These are phyloP conservation scores for Tricholoma sp. DNA, from an alignment of 768 basidiomycete species.

Conservation along the genomic window DNA sequence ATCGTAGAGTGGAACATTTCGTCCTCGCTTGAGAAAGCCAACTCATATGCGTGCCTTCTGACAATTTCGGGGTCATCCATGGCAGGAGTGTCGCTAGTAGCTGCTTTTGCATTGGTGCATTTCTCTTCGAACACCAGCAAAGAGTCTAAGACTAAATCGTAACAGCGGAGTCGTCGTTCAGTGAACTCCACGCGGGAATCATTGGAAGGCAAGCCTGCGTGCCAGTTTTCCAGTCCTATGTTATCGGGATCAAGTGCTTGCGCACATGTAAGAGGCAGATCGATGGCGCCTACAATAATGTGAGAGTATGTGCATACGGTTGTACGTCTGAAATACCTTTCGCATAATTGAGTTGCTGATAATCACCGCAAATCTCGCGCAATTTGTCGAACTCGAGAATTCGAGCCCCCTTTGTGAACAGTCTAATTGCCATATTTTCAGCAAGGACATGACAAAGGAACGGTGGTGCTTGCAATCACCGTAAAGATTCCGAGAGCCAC, in stretches of 20 bases:
- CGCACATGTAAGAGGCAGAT: conserved; percentile 82
- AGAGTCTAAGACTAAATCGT: conserved; percentile 79
- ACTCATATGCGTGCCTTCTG: conserved; percentile 79
- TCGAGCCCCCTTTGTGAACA: conserved; percentile 85
- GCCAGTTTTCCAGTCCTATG: conserved; percentile 73
- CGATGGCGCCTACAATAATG: conserved; percentile 61
- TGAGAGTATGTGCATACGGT: not conserved
- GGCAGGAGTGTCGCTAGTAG: conserved; percentile 18
- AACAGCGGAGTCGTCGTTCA: conserved; percentile 66
- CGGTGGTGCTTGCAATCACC: conserved; percentile 40
- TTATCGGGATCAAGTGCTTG: conserved; percentile 71
- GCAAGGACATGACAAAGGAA: conserved; percentile 2
- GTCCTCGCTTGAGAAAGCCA: conserved; percentile 81
- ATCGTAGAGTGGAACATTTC: conserved; percentile 91
- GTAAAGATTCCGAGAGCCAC: conserved; percentile 79
- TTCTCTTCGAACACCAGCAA: conserved; percentile 75
- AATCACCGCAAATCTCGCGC: conserved; percentile 84
- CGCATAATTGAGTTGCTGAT: conserved; percentile 77
- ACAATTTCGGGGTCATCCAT: conserved; percentile 61
- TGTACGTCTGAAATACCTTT: conserved; percentile 45
- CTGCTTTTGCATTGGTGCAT: conserved; percentile 26
- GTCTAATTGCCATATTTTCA: conserved; percentile 33
- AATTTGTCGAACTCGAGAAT: conserved; percentile 82
- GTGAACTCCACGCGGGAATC: conserved; percentile 56
- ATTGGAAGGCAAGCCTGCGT: conserved; percentile 47